These are phyloP conservation scores for Boechera stricta DNA, from an alignment of 345 rosid species.

Conservation along the genomic window DNA sequence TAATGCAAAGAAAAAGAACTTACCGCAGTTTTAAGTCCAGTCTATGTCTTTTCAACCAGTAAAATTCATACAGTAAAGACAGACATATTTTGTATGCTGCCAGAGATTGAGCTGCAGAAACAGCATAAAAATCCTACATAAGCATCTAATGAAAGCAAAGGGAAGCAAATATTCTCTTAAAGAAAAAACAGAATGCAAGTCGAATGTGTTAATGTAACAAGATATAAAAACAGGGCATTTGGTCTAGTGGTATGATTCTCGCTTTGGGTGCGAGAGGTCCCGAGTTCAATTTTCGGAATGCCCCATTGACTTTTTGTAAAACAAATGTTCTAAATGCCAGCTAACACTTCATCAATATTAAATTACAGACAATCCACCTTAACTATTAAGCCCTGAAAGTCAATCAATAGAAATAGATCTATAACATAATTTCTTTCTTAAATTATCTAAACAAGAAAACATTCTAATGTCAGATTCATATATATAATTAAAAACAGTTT, in stretches of 20 bases:
- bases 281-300: conserved; percentile 68
- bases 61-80: no score
- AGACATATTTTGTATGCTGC: no score
- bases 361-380: background rate
- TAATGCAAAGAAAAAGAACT: no score
- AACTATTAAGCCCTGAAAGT: background rate
- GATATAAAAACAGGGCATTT: conserved; percentile 26
- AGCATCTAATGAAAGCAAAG: no score
- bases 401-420: conserved; percentile 15
- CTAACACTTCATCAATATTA: background rate
- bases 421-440: background rate
- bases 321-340: background rate
- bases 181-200: no score
- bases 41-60: no score
- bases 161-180: no score
- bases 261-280: conserved; percentile 86
- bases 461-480: background rate
- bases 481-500: background rate
- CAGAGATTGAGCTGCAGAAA: no score
- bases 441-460: background rate
- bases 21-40: no score
- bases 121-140: no score
- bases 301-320: conserved; percentile 41
- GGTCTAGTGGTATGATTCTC: conserved; percentile 88
- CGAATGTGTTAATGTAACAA: no score